Base-by-base conservation (phyloP, 345 rosid genomes). In the Corchorus capsularis region DNA sequence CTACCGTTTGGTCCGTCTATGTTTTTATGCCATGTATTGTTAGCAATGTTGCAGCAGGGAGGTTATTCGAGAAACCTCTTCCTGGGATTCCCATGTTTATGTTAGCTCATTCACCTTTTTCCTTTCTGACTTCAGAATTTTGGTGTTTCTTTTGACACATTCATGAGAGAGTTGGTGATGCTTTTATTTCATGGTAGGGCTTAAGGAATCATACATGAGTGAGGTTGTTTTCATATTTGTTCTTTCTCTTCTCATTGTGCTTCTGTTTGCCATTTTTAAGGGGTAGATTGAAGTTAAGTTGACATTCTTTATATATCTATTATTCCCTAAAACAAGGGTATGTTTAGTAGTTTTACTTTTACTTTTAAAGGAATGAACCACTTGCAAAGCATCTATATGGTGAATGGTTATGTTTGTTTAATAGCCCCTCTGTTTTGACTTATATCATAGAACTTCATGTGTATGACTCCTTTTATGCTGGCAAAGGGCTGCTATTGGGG, bases 241-340 rank as follows among this genome's bases (percentile, higher is more conserved):
- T 53, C 43, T 72, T 20, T 16, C 41, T 2, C 17, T 71, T 71
- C 54, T 72, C 14, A 61, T 7, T 20, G 11, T 74, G 14, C 11
- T 52, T 4, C 56, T 1, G 19, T 62, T 81, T 82, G 57, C n/a
- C 80, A 75, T 78, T 69, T 70, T 62, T 75, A 77, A 93, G 98
- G 96, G 83, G 94, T 91, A 93, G 61, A 83, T 84, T 53, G 95
- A 91, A 81, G 98, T 90, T 56, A 91, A 93, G 80, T 78, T 95
- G 84, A 94, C 94, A 56, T 84, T 91, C 77, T 84, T 90, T 73
- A 47, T 93, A 69, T 91, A 93, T 81, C 83, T 94, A 34, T 90
- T 97, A 96, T 86, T 88, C 78, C 91, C 90, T 2, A 85, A 87
- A 84, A 90, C 98, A 49, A 90, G 82, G 76, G 97, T 93, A 85